These are phyloP conservation scores for Colletotrichum neosansevieriae DNA, from an alignment of 2,329 filamentous ascomycete genomes.

Conservation along the genomic window DNA sequence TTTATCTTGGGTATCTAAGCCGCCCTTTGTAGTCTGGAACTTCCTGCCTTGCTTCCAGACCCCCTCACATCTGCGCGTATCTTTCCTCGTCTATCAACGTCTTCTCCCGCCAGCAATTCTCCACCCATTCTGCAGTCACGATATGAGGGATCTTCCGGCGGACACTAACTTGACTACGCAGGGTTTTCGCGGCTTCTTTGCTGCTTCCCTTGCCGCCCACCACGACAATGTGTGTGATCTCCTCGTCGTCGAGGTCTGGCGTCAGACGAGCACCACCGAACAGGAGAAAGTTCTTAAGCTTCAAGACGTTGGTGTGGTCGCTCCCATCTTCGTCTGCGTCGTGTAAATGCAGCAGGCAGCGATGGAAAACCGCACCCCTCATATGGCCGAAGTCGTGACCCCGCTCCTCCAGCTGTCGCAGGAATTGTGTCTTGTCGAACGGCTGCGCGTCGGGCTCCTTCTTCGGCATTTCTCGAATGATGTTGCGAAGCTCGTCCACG, in stretches of 20 bases:
- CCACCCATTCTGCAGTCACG: slow-evolving; percentile 79
- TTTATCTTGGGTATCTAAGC: slow-evolving; percentile 3
- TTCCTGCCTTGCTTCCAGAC: not conserved
- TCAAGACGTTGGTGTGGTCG: slow-evolving; percentile 46
- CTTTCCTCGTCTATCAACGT: slow-evolving; percentile 85
- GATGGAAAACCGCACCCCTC: slow-evolving; percentile 65
- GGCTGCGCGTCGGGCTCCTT: slow-evolving; percentile 52
- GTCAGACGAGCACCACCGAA: slow-evolving; percentile 77
- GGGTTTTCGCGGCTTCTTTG: slow-evolving; percentile 51
- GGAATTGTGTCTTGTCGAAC: slow-evolving; percentile 61
- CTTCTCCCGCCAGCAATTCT: slow-evolving; percentile 82
- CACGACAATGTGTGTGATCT: slow-evolving; percentile 80
- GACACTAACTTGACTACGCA: slow-evolving; percentile 51
- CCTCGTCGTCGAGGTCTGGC: slow-evolving; percentile 61
- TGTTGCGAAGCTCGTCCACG: slow-evolving; percentile 69
- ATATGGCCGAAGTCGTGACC: slow-evolving; percentile 65
- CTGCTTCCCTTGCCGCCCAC: slow-evolving; percentile 54
- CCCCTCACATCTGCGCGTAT: slow-evolving; percentile 52
- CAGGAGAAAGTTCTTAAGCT: slow-evolving; percentile 66
- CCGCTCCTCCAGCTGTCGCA: slow-evolving; percentile 67
- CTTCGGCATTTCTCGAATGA: slow-evolving; percentile 65
- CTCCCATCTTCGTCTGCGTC: slow-evolving; percentile 43
- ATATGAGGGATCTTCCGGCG: slow-evolving; percentile 72
- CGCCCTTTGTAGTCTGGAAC: not conserved
- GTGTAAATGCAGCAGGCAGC: slow-evolving; percentile 57